Conservation (phyloP, 306 rosid genomes). For the Cicer pinnatifidum region DNA sequence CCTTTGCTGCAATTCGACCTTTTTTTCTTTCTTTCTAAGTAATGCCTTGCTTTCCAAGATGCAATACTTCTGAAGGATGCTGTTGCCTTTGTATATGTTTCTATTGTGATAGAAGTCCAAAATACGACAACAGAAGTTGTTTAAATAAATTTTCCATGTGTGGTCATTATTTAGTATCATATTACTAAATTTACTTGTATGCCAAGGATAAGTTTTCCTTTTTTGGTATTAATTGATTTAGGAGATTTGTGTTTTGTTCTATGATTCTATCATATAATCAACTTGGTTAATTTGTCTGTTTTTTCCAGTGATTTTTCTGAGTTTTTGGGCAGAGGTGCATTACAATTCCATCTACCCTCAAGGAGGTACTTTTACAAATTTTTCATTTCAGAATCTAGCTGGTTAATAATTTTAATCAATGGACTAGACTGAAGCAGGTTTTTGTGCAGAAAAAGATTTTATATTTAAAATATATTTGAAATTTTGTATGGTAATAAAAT, state of each 20-base stretch:
- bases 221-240: slow-evolving; percentile 13
- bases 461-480: no score
- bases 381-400: slow-evolving; percentile 26
- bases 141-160: neutral
- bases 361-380: slow-evolving; percentile 63
- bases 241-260: slow-evolving; percentile 16
- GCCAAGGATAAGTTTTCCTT: slow-evolving; percentile 5
- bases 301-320: slow-evolving; percentile 76
- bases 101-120: neutral
- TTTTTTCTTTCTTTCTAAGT: neutral
- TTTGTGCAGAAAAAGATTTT: no score
- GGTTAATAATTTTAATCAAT: neutral
- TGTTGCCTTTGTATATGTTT: slow-evolving; percentile 4
- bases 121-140: neutral
- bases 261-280: neutral
- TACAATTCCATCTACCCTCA: slow-evolving; percentile 87
- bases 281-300: neutral
- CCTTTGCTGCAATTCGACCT: slow-evolving; percentile 9
- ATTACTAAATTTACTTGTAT: neutral
- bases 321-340: slow-evolving; percentile 99
- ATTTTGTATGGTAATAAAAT: neutral
- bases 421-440: neutral
- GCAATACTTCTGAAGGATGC: neutral
- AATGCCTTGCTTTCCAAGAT: slow-evolving; percentile 5
- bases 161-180: slow-evolving; percentile 5